These are phyloP conservation scores for Priceomyces medius DNA, from an alignment of 805 yeast genomes.

Conservation along the genomic window DNA sequence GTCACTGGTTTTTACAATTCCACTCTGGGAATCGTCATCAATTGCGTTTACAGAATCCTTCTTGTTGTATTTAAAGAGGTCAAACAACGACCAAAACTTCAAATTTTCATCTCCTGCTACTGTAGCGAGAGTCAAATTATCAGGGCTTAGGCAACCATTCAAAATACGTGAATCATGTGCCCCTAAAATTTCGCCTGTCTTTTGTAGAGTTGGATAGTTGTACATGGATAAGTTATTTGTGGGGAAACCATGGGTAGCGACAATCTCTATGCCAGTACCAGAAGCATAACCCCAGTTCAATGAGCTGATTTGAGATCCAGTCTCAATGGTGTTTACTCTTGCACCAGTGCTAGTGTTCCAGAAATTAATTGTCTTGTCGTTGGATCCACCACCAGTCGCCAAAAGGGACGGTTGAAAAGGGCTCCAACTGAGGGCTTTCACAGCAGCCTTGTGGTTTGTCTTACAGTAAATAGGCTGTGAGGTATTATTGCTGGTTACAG, in stretches of 20 bases:
- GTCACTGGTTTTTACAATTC: slow-evolving; percentile 13
- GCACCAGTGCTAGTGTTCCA: slow-evolving; percentile 95
- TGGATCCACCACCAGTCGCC: slow-evolving; percentile 97
- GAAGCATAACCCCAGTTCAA: slow-evolving; percentile 83
- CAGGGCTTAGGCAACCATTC: slow-evolving; percentile 83
- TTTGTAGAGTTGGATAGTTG: slow-evolving; percentile 80
- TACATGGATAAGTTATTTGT: slow-evolving; percentile 79
- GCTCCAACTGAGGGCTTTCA: slow-evolving; percentile 93
- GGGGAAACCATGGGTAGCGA: slow-evolving; percentile 93
- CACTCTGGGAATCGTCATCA: slow-evolving; percentile 14
- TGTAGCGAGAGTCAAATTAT: slow-evolving; percentile 85
- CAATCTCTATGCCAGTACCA: slow-evolving; percentile 78
- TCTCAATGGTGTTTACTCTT: slow-evolving; percentile 78
- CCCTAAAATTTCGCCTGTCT: slow-evolving; percentile 79
- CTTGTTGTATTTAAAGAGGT: slow-evolving; percentile 35
- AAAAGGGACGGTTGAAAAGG: slow-evolving; percentile 78
- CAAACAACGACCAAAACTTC: slow-evolving; percentile 92
- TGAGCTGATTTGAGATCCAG: slow-evolving; percentile 94
- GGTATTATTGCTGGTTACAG: slow-evolving; percentile 23
- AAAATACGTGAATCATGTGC: slow-evolving; percentile 92
- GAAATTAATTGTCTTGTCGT: slow-evolving; percentile 84
- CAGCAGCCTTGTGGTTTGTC: slow-evolving; percentile 87
- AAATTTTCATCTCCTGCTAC: slow-evolving; percentile 95
- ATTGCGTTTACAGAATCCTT: slow-evolving; percentile 18
- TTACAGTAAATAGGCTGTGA: slow-evolving; percentile 67